These are phyloP conservation scores for Neurospora intermedia DNA, from an alignment of 495 filamentous ascomycete genomes.

Conservation along the genomic window DNA sequence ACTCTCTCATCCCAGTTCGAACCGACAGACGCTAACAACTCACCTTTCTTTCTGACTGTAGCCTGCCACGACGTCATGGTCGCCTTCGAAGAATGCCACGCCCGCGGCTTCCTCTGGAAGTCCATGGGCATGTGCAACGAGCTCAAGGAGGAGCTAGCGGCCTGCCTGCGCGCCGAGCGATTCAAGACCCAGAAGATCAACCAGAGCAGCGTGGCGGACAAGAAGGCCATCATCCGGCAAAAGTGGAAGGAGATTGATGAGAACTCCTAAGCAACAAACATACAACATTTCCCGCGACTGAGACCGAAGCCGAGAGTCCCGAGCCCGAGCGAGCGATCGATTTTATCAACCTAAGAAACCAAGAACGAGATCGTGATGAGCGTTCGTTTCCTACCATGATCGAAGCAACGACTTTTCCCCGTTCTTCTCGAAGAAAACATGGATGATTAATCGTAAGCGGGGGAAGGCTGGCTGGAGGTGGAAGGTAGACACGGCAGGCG, in stretches of 20 bases:
- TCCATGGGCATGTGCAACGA: slow-evolving; percentile 81
- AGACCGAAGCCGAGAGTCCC: no score
- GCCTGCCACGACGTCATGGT: slow-evolving; percentile 90
- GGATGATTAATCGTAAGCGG: no score
- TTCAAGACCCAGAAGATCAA: slow-evolving; percentile 65
- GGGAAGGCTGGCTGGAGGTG: no score
- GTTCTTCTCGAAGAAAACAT: no score
- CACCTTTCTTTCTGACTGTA: neutral
- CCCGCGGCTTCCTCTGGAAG: slow-evolving; percentile 81
- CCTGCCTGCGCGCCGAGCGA: slow-evolving; percentile 71
- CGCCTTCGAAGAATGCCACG: slow-evolving; percentile 92
- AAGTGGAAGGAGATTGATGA: slow-evolving; percentile 78
- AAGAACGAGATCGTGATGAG: no score
- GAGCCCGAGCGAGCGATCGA: no score
- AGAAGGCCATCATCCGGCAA: slow-evolving; percentile 55
- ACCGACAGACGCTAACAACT: neutral
- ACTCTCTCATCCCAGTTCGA: neutral
- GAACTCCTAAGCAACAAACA: slow-evolving; percentile 25
- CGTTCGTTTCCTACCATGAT: no score
- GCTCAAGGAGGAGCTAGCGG: slow-evolving; percentile 67
- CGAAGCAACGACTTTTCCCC: no score
- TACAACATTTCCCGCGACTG: no score
- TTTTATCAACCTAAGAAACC: no score
- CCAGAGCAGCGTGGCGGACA: slow-evolving; percentile 57
- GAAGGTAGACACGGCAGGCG: no score